Percentiles rank a stretch among this genome's conserved stretches.
Evolutionary conservation across 306 rosid genomes (phyloP).

Genomic region (Amphicarpaea edgeworthii): DNA sequence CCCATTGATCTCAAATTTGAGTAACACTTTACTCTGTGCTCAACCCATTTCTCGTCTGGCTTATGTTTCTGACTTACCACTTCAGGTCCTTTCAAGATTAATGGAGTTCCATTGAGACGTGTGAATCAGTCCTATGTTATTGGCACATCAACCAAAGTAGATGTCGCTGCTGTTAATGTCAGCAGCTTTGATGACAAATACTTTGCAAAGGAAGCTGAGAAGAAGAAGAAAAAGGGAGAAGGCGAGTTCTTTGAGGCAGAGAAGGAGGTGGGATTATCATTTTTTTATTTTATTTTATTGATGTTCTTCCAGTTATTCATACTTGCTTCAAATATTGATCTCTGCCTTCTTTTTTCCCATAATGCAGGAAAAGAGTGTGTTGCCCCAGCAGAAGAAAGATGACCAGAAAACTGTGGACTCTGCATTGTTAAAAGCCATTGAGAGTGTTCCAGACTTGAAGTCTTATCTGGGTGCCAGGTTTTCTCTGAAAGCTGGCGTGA

Average conservation of each 20-base stretch:
- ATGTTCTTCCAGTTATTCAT: background rate
- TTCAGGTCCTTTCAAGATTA: constrained; percentile 72
- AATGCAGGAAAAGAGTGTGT: constrained; percentile 67
- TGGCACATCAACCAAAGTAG: constrained; percentile 74
- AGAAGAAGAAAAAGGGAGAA: constrained; percentile 67
- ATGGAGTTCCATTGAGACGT: constrained; percentile 80
- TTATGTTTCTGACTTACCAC: background rate
- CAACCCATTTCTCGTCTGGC: background rate
- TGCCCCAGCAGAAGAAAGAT: constrained; percentile 83
- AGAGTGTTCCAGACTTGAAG: constrained; percentile 75
- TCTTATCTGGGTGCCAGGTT: constrained; percentile 79
- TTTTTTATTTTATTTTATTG: background rate
- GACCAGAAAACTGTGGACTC: constrained; percentile 78
- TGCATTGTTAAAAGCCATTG: constrained; percentile 63
- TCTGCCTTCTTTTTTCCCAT: background rate
- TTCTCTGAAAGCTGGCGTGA: constrained; percentile 45
- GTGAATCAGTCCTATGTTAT: constrained; percentile 72
- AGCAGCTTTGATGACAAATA: constrained; percentile 71
- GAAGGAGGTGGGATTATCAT: constrained; percentile 58
- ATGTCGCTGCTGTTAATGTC: constrained; percentile 60
- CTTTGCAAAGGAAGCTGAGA: constrained; percentile 59
- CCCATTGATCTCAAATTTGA: constrained; percentile 3
- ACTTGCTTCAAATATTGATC: background rate
- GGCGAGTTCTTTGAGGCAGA: constrained; percentile 73
- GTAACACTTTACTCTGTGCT: background rate